These are phyloP conservation scores for Ceraceosorus guamensis DNA, from an alignment of 1,284 basidiomycete species.

Conservation along the genomic window DNA sequence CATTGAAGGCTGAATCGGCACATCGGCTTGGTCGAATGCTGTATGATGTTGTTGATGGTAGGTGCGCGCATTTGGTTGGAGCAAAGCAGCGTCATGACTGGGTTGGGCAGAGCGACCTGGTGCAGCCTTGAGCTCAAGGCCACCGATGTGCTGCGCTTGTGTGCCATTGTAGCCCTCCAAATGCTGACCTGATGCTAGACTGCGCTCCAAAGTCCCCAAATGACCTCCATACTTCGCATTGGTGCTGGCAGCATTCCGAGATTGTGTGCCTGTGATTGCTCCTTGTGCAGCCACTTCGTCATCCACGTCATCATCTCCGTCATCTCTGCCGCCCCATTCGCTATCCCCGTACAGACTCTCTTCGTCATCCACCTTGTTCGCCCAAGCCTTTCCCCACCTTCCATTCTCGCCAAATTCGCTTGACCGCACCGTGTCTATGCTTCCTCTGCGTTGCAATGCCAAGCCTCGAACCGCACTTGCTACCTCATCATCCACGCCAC, in stretches of 20 bases:
- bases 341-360: constrained; percentile 20
- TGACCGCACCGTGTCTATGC: constrained; percentile 35
- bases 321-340: constrained; percentile 7
- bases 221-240: not conserved
- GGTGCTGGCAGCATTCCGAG: not conserved
- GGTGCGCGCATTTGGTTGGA: not conserved
- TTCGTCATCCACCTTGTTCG: constrained; percentile 29
- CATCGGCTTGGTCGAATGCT: no score
- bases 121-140: not conserved
- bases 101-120: no score
- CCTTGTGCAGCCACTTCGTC: not conserved
- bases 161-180: not conserved
- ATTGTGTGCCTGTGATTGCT: not conserved
- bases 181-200: not conserved
- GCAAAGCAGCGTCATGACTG: not conserved
- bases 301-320: constrained; percentile 4
- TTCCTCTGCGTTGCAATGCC: constrained; percentile 19
- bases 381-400: constrained; percentile 35
- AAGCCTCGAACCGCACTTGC: constrained; percentile 2
- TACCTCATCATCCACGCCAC: not conserved
- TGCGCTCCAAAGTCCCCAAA: not conserved
- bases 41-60: constrained; percentile 1
- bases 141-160: not conserved
- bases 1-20: no score
- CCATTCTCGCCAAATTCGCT: constrained; percentile 38